These are phyloP conservation scores for Angomonas ambiguus DNA, from an alignment of 208 protist species.

Conservation along the genomic window DNA sequence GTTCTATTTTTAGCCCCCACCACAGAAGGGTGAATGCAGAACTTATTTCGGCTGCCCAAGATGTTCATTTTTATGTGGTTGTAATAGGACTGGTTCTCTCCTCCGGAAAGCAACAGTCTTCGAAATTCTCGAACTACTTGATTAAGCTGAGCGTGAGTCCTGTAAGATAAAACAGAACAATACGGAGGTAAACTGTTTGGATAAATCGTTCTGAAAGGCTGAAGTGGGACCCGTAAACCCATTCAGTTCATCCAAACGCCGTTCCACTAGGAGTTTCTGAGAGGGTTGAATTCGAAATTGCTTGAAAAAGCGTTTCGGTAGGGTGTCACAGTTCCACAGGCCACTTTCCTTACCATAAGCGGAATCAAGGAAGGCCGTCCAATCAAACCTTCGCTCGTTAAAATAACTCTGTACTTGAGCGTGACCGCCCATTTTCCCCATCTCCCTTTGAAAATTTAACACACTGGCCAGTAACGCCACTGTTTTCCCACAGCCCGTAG, in stretches of 20 bases:
- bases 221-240: background rate
- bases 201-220: conserved; percentile 32
- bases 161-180: conserved; percentile 93
- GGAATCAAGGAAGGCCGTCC: background rate
- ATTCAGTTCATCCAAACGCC: background rate
- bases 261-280: conserved; percentile 21
- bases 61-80: conserved; percentile 80
- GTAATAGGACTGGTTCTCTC: background rate
- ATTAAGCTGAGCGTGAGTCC: conserved; percentile 96
- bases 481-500: conserved; percentile 97
- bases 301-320: conserved; percentile 44
- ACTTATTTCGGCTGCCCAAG: conserved; percentile 91
- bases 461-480: conserved; percentile 91
- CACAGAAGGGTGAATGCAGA: conserved; percentile 90
- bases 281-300: conserved; percentile 34
- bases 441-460: conserved; percentile 43
- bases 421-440: background rate
- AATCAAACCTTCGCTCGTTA: background rate
- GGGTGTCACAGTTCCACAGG: conserved; percentile 24
- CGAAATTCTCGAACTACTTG: conserved; percentile 94
- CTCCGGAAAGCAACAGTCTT: conserved; percentile 31
- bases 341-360: background rate
- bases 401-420: background rate
- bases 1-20: conserved; percentile 24
- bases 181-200: conserved; percentile 40